These are phyloP conservation scores for Lachancea meyersii DNA, from an alignment of 805 yeast genomes.

Conservation along the genomic window DNA sequence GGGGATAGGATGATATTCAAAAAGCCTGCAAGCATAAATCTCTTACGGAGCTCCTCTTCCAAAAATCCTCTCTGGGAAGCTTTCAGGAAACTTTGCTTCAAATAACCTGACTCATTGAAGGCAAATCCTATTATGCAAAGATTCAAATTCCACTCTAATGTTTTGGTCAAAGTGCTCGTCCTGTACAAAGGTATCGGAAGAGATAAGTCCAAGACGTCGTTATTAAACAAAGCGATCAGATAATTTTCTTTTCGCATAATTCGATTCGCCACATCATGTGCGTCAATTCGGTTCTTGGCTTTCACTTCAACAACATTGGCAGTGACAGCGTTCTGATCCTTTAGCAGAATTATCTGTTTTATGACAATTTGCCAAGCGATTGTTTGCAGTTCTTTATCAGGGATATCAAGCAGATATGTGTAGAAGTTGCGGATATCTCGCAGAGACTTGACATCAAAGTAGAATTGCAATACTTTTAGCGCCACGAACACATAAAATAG, in stretches of 20 bases:
- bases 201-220: conserved; percentile 61
- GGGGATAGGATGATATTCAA: conserved; percentile 81
- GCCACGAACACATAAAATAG: conserved; percentile 49
- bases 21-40: conserved; percentile 84
- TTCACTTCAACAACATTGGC: conserved; percentile 50
- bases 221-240: conserved; percentile 82
- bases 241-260: conserved; percentile 95
- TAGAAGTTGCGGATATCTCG: conserved; percentile 74
- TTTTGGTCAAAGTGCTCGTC: conserved; percentile 57
- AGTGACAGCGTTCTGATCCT: conserved; percentile 68
- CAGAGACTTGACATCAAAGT: conserved; percentile 59
- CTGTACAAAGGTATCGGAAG: conserved; percentile 46
- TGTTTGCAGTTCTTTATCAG: conserved; percentile 82
- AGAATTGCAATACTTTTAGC: conserved; percentile 48
- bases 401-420: conserved; percentile 58
- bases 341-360: conserved; percentile 61
- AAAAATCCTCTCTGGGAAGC: conserved; percentile 62
- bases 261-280: conserved; percentile 91
- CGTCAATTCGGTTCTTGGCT: conserved; percentile 71
- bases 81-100: conserved; percentile 63
- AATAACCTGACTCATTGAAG: conserved; percentile 77
- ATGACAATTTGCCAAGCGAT: conserved; percentile 89
- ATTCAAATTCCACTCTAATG: conserved; percentile 91
- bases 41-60: conserved; percentile 61
- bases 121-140: conserved; percentile 81